Conservation (phyloP, 768 basidiomycete species). For the Dentipellis sp. region DNA sequence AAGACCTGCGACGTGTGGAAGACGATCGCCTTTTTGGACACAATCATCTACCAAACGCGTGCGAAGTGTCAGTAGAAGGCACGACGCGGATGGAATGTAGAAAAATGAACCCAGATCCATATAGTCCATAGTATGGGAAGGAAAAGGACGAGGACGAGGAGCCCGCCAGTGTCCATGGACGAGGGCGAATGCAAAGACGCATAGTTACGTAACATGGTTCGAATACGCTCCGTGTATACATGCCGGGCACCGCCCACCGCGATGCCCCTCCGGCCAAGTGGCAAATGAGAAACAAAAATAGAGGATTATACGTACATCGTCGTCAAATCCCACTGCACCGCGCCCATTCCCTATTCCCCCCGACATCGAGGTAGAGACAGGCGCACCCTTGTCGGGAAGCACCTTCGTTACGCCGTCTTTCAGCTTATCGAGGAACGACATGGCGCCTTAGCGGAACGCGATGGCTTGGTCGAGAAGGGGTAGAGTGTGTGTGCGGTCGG, state of each 20-base stretch:
- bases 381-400: constrained; percentile 32
- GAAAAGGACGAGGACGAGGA: constrained; percentile 54
- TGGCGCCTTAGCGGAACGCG: constrained; percentile 16
- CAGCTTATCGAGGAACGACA: constrained; percentile 51
- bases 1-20: constrained; percentile 74
- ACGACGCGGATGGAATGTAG: constrained; percentile 4
- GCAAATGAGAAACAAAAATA: constrained; percentile 26
- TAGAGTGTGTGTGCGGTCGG: background rate
- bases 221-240: background rate
- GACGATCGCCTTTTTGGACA: constrained; percentile 75
- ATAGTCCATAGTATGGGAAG: constrained; percentile 54
- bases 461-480: background rate
- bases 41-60: constrained; percentile 58
- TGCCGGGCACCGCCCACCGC: background rate
- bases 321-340: constrained; percentile 51
- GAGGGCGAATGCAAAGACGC: constrained; percentile 6
- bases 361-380: constrained; percentile 29
- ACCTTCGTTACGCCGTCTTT: constrained; percentile 39
- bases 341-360: constrained; percentile 52
- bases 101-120: constrained; percentile 56
- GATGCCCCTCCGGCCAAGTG: constrained; percentile 14
- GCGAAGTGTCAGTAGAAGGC: constrained; percentile 14
- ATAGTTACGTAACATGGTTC: constrained; percentile 14
- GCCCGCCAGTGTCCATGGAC: constrained; percentile 28
- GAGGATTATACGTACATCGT: constrained; percentile 50